Evolutionary conservation across 371 early-diverging fungal genomes (phyloP).

Genomic region (Mucor irregularis): DNA sequence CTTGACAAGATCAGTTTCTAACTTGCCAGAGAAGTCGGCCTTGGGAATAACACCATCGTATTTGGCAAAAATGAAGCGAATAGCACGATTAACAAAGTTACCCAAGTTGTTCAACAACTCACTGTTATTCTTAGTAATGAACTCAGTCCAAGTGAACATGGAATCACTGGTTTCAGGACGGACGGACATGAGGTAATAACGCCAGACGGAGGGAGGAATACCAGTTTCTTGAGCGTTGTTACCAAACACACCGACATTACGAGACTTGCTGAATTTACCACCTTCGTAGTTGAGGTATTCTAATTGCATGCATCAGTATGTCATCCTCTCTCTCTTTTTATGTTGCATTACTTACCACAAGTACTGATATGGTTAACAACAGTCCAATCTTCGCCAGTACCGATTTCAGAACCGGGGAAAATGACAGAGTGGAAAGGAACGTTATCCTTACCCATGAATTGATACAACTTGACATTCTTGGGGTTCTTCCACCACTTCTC

Average conservation of each 20-base stretch:
- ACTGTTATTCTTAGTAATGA: conserved; percentile 92
- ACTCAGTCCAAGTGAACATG: conserved; percentile 95
- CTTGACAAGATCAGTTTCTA: conserved; percentile 67
- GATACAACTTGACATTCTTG: conserved; percentile 91
- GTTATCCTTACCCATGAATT: conserved; percentile 99
- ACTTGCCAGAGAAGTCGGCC: conserved; percentile 44
- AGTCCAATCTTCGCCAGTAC: conserved; percentile 90
- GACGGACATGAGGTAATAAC: conserved; percentile 96
- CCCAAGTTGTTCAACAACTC: conserved; percentile 98
- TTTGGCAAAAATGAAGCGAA: conserved; percentile 92
- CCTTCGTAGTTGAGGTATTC: conserved; percentile 99
- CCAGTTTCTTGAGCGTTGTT: conserved; percentile 93
- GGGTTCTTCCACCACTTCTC: conserved; percentile 99
- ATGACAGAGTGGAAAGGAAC: conserved; percentile 99
- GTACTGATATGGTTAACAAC: conserved; percentile 92
- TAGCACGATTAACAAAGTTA: conserved; percentile 98
- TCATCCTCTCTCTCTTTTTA: no score
- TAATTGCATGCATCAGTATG: no score
- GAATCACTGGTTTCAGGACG: conserved; percentile 98
- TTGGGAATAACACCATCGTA: conserved; percentile 81
- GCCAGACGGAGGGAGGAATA: conserved; percentile 95
- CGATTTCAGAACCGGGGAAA: conserved; percentile 94
- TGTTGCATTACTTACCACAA: conserved; percentile 85
- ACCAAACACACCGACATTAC: conserved; percentile 99
- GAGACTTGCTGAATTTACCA: conserved; percentile 98